These are phyloP conservation scores for Diversispora epigaea DNA, from an alignment of 192 early-diverging fungal species.

Conservation along the genomic window DNA sequence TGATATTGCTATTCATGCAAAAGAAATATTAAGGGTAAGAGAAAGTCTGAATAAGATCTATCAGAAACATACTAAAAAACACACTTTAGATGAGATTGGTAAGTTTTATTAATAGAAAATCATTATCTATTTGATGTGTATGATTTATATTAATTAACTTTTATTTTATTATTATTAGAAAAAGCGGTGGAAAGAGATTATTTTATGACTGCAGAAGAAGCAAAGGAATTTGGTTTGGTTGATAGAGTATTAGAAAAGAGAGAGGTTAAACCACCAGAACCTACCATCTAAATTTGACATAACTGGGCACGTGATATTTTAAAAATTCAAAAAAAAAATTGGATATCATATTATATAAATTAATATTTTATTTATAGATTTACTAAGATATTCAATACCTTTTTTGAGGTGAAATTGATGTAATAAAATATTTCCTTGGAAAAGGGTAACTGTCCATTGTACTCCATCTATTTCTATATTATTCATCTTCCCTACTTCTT, in stretches of 20 bases:
- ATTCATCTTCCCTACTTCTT: too few relatives aligned
- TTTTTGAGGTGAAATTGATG: too few relatives aligned
- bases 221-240: constrained; percentile 87
- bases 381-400: too few relatives aligned
- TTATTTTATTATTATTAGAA: constrained; percentile 50
- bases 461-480: too few relatives aligned
- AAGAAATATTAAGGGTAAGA: constrained; percentile 88
- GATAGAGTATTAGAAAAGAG: constrained; percentile 85
- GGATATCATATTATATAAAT: too few relatives aligned
- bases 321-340: too few relatives aligned
- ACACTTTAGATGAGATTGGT: constrained; percentile 80
- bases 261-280: not conserved
- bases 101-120: constrained; percentile 21
- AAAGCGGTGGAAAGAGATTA: constrained; percentile 90
- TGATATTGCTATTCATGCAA: constrained; percentile 96
- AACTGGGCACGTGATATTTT: too few relatives aligned
- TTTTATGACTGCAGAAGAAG: constrained; percentile 90
- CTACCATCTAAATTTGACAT: too few relatives aligned
- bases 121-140: not conserved
- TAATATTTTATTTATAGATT: too few relatives aligned
- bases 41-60: constrained; percentile 85
- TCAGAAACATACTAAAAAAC: constrained; percentile 77
- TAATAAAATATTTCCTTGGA: too few relatives aligned
- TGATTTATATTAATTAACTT: not conserved
- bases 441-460: too few relatives aligned